Percentiles rank a stretch among this genome's conserved stretches.
Conservation (phyloP, 306 rosid species). For the Sesbania bispinosa region DNA sequence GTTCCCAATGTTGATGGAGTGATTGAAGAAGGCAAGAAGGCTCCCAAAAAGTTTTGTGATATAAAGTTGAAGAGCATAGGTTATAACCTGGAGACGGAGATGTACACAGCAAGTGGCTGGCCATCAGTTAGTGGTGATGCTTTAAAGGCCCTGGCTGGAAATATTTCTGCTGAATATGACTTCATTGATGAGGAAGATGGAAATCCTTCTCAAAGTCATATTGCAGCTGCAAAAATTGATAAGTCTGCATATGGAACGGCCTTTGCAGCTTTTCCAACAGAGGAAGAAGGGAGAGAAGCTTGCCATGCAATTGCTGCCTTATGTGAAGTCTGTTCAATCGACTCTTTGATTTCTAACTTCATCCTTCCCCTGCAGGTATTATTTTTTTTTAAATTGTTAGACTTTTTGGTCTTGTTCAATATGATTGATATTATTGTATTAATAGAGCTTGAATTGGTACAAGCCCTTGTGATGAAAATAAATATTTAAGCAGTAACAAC, state of each 20-base stretch:
- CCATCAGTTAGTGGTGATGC: conserved; percentile 85
- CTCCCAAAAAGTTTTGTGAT: conserved; percentile 58
- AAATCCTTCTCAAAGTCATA: conserved; percentile 38
- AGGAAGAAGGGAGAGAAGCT: conserved; percentile 82
- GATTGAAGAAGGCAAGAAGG: conserved; percentile 77
- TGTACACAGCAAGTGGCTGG: conserved; percentile 92
- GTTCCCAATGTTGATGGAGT: conserved; percentile 70
- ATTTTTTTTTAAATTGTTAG: not conserved
- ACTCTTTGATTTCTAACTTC: conserved; percentile 88
- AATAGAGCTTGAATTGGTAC: not conserved
- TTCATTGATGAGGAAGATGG: conserved; percentile 43
- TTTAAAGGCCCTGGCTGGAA: conserved; percentile 81
- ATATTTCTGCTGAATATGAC: conserved; percentile 76
- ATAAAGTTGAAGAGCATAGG: conserved; percentile 50
- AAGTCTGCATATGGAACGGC: conserved; percentile 73
- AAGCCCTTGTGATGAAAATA: not conserved
- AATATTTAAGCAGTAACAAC: not conserved
- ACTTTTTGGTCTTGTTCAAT: not conserved
- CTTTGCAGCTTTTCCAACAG: conserved; percentile 48
- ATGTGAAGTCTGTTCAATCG: conserved; percentile 92
- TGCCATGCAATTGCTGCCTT: conserved; percentile 97
- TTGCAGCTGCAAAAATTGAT: conserved; percentile 28
- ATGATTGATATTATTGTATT: conserved; percentile 9
- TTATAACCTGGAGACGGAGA: conserved; percentile 49
- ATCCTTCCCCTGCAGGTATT: conserved; percentile 94